Percentiles rank a stretch among this genome's conserved stretches.
These are phyloP conservation scores for Penicillium angulare DNA, from an alignment of 495 filamentous ascomycete genomes.

Conservation along the genomic window DNA sequence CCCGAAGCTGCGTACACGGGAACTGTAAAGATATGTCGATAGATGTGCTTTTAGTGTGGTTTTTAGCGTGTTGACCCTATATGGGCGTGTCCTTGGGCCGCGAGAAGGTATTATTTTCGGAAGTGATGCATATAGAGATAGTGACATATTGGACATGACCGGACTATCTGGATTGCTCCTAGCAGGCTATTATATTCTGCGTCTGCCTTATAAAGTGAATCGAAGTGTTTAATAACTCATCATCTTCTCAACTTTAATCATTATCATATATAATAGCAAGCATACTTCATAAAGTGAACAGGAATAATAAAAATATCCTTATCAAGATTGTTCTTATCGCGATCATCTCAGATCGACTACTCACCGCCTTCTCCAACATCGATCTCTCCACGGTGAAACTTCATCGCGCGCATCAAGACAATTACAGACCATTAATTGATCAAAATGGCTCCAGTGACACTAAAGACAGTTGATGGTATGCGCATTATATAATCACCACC, in stretches of 20 bases:
- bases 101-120: constrained; percentile 17
- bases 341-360: background rate
- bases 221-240: too few relatives aligned
- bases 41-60: constrained; percentile 14
- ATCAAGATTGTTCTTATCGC: too few relatives aligned
- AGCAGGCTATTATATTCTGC: too few relatives aligned
- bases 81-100: constrained; percentile 12
- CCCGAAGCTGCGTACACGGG: constrained; percentile 38
- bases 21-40: constrained; percentile 30
- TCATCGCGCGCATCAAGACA: background rate
- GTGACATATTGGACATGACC: constrained; percentile 19
- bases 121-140: constrained; percentile 22
- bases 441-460: constrained; percentile 44
- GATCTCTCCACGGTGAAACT: constrained; percentile 8
- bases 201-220: too few relatives aligned
- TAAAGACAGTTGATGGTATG: constrained; percentile 52
- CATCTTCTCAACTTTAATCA: too few relatives aligned
- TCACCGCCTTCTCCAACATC: constrained; percentile 22
- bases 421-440: background rate
- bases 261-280: too few relatives aligned
- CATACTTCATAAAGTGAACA: too few relatives aligned
- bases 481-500: background rate
- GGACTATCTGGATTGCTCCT: background rate
- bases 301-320: too few relatives aligned
- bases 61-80: constrained; percentile 25